A percentile compares a stretch with the other conserved stretches of the same genome.
Conservation (phyloP, 345 rosid species). For the Erodium maritimum region DNA sequence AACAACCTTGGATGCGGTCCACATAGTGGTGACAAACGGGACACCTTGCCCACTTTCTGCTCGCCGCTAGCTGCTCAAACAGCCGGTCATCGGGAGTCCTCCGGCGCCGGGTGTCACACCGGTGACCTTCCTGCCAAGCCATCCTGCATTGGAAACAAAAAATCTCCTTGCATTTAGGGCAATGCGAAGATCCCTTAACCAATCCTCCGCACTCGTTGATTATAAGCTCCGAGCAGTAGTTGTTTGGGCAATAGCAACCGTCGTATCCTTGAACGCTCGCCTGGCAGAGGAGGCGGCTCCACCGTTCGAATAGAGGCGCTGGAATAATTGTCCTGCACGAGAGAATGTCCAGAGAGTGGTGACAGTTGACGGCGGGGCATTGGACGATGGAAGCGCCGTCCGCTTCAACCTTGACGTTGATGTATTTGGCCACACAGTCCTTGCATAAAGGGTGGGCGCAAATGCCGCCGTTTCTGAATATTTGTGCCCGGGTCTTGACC, state of each 20-base stretch:
- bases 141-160: too few relatives aligned
- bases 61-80: too few relatives aligned
- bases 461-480: neutral
- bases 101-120: too few relatives aligned
- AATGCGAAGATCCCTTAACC: neutral
- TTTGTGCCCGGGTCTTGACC: neutral
- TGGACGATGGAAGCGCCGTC: neutral
- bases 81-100: too few relatives aligned
- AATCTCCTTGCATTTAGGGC: neutral
- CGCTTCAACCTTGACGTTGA: neutral
- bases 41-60: too few relatives aligned
- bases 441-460: slow-evolving; percentile 1
- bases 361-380: neutral
- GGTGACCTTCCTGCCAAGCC: too few relatives aligned
- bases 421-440: neutral
- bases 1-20: too few relatives aligned
- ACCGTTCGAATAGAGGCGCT: neutral
- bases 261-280: neutral
- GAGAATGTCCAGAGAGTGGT: neutral
- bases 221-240: neutral
- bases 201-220: neutral
- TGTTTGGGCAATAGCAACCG: slow-evolving; percentile 3
- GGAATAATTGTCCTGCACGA: neutral
- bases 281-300: neutral
- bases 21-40: too few relatives aligned